These are phyloP conservation scores for Fusarium nodosum DNA, from an alignment of 2,329 filamentous ascomycete genomes.

Conservation along the genomic window DNA sequence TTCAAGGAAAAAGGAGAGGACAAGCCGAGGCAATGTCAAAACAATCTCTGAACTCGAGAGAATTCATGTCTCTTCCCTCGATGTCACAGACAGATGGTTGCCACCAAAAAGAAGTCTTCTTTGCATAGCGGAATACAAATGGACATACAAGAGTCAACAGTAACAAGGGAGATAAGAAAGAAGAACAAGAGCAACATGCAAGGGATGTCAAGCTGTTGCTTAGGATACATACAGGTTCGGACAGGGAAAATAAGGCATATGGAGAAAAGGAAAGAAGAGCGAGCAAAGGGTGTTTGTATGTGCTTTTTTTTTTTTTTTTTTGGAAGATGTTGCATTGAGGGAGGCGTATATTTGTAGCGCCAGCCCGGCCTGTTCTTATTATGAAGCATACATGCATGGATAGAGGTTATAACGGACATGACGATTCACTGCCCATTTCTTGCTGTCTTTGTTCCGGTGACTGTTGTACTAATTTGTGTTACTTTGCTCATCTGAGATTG, in stretches of 20 bases:
- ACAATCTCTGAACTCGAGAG: conserved; percentile 33
- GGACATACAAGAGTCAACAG: conserved; percentile 36
- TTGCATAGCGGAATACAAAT: conserved; percentile 35
- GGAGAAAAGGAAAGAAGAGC: conserved; percentile 37
- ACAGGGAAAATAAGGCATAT: conserved; percentile 32
- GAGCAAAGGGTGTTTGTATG: conserved; percentile 22
- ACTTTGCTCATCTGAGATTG: background rate
- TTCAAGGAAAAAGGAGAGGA: conserved; percentile 28
- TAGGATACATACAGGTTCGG: conserved; percentile 46
- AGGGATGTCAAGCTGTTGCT: conserved; percentile 24
- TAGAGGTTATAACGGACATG: conserved; percentile 45
- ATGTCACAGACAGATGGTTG: conserved; percentile 14
- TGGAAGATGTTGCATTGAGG: conserved; percentile 31
- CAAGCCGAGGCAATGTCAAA: conserved; percentile 11
- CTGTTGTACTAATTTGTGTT: background rate
- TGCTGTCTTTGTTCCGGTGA: conserved; percentile 2
- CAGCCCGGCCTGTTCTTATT: conserved; percentile 28
- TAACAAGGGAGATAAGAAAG: conserved; percentile 17
- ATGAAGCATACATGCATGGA: conserved; percentile 44
- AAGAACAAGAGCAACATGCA: conserved; percentile 32
- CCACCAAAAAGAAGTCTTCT: conserved; percentile 16
- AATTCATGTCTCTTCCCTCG: conserved; percentile 44
- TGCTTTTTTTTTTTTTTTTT: conserved; percentile 23
- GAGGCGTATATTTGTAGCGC: conserved; percentile 34
- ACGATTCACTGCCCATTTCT: conserved; percentile 35